Base-by-base conservation (phyloP, 208 protist genomes). In the Endotrypanum monterogeii region DNA sequence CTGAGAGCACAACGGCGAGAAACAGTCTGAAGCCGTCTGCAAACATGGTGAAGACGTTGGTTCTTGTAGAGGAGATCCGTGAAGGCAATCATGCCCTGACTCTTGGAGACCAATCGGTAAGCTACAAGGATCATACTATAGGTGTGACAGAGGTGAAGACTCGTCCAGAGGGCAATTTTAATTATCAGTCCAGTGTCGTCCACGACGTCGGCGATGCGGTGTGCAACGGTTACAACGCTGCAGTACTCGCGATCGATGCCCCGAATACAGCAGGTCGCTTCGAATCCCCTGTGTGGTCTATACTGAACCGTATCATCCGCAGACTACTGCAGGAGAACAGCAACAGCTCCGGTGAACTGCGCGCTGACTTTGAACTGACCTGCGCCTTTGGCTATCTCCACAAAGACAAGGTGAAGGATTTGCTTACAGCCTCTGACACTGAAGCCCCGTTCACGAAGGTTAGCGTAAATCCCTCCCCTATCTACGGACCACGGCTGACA, bases 361-460 rank as follows among this genome's bases (percentile, higher is more conserved):
- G 58, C 44, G 11, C 71, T 32, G 79, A 83, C 71, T 85, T 92
- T 35, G 74, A 85, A 44, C 69, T 95, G 48, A 88, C 75, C 28
- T 91, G 84, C 32, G 86, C 83, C 1, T 65, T 95, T 14, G 91
- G 85, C 44, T 95, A 90, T 76, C 71, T 95, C 50, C 72, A 84
- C 72, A 63, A 83, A n/a, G 87, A 92, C 81, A 89, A 90, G 73
- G 82, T 87, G 65, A 85, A 85, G 77, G 88, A 95, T 68, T 60
- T 95, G 54, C 80, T 91, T 20, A 69, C 66, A 50, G 66, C 74
- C 41, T 67, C 74, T n/a, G 78, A 76, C 2, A 63, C 62, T 20
- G 81, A 74, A 39, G 48, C 62, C 25, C 67, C 68, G 7, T 93
- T 95, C 74, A 82, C 89, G 62, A 79, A 79, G 56, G 68, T 93